Evolutionary conservation across 345 rosid genomes (phyloP).

Genomic region (Eucalyptus curtisii): DNA sequence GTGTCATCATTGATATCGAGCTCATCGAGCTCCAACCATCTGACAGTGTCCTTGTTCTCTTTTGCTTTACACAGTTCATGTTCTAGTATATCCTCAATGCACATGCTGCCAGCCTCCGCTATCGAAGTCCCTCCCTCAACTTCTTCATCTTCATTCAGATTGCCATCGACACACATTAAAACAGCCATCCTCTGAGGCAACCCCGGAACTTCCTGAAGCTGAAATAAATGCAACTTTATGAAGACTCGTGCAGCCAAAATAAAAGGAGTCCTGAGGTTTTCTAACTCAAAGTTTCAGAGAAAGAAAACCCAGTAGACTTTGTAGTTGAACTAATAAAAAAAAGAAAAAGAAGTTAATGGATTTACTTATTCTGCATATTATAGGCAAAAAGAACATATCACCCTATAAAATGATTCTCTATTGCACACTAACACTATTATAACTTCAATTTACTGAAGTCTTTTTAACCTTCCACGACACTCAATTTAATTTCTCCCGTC

Average conservation of each 20-base stretch:
- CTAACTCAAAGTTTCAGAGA: neutral
- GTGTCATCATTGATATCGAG: conserved; percentile 45
- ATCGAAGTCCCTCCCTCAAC: conserved; percentile 5
- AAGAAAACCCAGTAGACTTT: neutral
- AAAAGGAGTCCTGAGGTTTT: neutral
- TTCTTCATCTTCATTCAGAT: conserved; percentile 15
- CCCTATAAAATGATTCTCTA: neutral
- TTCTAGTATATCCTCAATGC: conserved; percentile 31
- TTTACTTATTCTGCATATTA: neutral
- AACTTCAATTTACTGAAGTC: neutral
- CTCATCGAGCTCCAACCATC: conserved; percentile 92
- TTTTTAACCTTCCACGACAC: neutral
- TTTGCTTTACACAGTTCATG: conserved; percentile 36
- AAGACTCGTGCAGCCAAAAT: neutral
- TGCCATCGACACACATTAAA: conserved; percentile 69
- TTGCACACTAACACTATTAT: neutral
- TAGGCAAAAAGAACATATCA: neutral
- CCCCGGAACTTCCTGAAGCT: conserved; percentile 85
- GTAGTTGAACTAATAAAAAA: neutral
- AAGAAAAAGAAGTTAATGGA: neutral
- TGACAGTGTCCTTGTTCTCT: conserved; percentile 26
- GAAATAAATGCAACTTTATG: neutral
- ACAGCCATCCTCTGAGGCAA: conserved; percentile 90
- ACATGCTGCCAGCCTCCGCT: conserved; percentile 10
- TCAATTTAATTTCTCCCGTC: neutral